These are phyloP conservation scores for Pelargonium citronellum DNA, from an alignment of 441 rosid species.

Conservation along the genomic window DNA sequence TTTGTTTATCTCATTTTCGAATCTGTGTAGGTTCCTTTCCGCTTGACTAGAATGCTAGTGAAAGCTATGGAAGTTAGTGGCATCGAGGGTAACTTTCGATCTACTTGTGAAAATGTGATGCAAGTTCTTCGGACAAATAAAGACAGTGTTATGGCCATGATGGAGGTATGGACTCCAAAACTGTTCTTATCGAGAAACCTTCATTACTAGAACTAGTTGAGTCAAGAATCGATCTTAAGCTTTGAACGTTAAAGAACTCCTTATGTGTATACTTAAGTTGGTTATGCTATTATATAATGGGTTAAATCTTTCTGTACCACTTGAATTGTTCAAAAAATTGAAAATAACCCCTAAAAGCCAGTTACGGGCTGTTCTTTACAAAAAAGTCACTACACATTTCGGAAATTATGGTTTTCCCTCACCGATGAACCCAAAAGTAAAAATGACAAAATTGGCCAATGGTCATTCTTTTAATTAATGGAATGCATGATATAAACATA, in stretches of 20 bases:
- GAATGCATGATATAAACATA: too few species aligned
- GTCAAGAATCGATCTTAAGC: neutral
- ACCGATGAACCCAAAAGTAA: too few species aligned
- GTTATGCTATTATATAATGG: too few species aligned
- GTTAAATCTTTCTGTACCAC: too few species aligned
- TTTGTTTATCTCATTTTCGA: neutral
- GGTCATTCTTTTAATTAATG: too few species aligned
- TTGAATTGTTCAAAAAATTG: too few species aligned
- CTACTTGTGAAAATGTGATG: constrained; percentile 98
- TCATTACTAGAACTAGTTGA: neutral
- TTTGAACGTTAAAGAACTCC: neutral
- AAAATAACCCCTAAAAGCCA: neutral
- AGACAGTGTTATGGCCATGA: constrained; percentile 99
- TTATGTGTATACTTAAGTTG: neutral
- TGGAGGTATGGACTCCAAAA: constrained; percentile 57
- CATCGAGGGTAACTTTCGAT: constrained; percentile 94
- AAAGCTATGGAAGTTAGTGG: constrained; percentile 99
- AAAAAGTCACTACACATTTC: too few species aligned
- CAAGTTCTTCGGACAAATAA: constrained; percentile 92
- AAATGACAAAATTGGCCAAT: too few species aligned
- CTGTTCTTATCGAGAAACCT: neutral
- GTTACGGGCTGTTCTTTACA: neutral
- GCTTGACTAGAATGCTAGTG: constrained; percentile 99
- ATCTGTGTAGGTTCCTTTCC: constrained; percentile 79
- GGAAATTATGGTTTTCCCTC: too few species aligned